Base-by-base conservation (phyloP, 352 stramenopile genomes). In the Phytophthora boehmeriae region DNA sequence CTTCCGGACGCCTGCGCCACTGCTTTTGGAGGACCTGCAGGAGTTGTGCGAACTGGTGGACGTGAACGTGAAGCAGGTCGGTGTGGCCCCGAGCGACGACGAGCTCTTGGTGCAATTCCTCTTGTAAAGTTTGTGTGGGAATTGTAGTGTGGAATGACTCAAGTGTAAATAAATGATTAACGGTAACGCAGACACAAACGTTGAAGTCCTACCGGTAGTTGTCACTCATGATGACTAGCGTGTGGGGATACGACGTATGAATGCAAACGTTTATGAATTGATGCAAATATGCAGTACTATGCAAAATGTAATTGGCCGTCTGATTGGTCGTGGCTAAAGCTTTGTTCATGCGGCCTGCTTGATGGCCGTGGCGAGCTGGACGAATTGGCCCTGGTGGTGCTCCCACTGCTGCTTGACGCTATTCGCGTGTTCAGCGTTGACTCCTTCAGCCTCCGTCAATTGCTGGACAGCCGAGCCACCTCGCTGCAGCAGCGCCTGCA, bases 401-500 rank as follows among this genome's bases (percentile, higher is more conserved):
- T 85, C 73, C 86, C 86, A 94, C 49, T 80, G 66, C 44, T 70
- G 57, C 68, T 89, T 83, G 20, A 88, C 66, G n/a, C 57, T 66
- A 10, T 47, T 51, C 45, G 43, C 59, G 38, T 75, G 71, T 41
- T 71, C 71, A 14, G 27, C 54, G 27, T 59, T 59, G 19, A 10
- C 57, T 16, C 63, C 71, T 43, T 64, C 59, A 2, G 42, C 30
- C 19, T 78, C 71, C n/a, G 56, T 56, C 10, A 86, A 61, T 34
- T 89, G 80, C 64, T 75, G 68, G 8, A 90, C 67, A 4, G 82
- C 75, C 0, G 72, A 63, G 13, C 72, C 80, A 44, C 86, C 86
- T 56, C 84, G 73, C 63, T 95, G 82, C 53, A 95, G 63, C 10
- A 95, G 61, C 28, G 83, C 80, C 64, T 95, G 86, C 30, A 95